These are phyloP conservation scores for Aspergillus bertholletiae DNA, from an alignment of 495 filamentous ascomycete genomes.

Conservation along the genomic window DNA sequence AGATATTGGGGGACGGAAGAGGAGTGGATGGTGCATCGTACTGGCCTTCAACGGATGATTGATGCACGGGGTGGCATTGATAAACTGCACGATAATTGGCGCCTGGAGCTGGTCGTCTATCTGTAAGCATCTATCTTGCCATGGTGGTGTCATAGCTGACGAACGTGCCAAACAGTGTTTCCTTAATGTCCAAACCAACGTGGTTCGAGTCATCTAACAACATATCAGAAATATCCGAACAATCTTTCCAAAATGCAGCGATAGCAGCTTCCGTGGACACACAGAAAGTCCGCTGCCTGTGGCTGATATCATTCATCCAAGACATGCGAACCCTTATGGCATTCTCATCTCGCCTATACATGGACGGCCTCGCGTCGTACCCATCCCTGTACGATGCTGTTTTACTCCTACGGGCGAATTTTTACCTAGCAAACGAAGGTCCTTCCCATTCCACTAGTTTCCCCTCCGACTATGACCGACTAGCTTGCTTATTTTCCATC, in stretches of 20 bases:
- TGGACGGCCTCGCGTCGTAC: constrained; percentile 10
- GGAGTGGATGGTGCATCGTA: constrained; percentile 26
- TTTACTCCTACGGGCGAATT: constrained; percentile 14
- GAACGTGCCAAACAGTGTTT: constrained; percentile 13
- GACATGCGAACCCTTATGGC: constrained; percentile 28
- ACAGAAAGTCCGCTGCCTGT: constrained; percentile 25
- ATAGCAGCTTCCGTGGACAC: constrained; percentile 11
- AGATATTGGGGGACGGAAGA: constrained; percentile 29
- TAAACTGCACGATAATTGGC: constrained; percentile 22
- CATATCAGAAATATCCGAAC: constrained; percentile 7
- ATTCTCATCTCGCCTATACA: constrained; percentile 12
- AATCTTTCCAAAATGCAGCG: background rate
- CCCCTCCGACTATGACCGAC: constrained; percentile 15
- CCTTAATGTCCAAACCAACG: constrained; percentile 26
- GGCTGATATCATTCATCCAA: constrained; percentile 31
- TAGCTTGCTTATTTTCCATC: constrained; percentile 21
- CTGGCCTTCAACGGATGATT: constrained; percentile 27
- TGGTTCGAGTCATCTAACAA: constrained; percentile 27
- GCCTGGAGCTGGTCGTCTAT: constrained; percentile 24
- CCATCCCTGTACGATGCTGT: constrained; percentile 19
- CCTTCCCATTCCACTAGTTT: background rate
- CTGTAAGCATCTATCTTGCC: constrained; percentile 14
- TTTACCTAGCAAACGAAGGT: constrained; percentile 3
- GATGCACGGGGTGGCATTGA: constrained; percentile 23
- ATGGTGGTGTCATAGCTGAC: background rate